Evolutionary conservation across 2,329 filamentous ascomycete species (phyloP).

Genomic region (Fusarium guadeloupense): DNA sequence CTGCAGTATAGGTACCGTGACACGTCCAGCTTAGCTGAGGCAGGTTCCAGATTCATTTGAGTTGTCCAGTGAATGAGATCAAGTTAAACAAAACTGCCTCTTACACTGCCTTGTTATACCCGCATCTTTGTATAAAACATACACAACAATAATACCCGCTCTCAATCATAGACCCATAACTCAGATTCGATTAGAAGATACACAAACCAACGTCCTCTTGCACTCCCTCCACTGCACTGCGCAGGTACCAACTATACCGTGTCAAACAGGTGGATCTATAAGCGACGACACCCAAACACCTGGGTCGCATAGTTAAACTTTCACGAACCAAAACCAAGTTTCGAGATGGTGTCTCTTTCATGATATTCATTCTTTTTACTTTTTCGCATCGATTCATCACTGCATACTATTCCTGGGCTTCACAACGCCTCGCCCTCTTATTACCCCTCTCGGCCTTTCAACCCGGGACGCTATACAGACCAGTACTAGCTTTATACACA

Average conservation of each 20-base stretch:
- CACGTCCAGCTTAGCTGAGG: slow-evolving; percentile 1
- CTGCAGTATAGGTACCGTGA: slow-evolving; percentile 29
- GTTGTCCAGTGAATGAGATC: slow-evolving; percentile 35
- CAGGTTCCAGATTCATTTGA: too few relatives aligned
- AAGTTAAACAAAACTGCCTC: slow-evolving; percentile 20
- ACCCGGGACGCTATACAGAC: slow-evolving; percentile 3
- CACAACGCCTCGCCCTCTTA: neutral
- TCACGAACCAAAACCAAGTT: neutral
- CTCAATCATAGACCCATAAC: neutral
- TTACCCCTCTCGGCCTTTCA: slow-evolving; percentile 28
- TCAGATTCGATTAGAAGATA: neutral
- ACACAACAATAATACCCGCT: neutral
- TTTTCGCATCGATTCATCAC: neutral
- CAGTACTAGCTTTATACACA: slow-evolving; percentile 9
- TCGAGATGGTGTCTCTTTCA: slow-evolving; percentile 23
- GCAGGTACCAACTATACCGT: slow-evolving; percentile 16
- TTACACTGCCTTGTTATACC: slow-evolving; percentile 12
- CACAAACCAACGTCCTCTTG: neutral
- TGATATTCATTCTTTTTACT: slow-evolving; percentile 10
- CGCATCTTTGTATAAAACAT: neutral
- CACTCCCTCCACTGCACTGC: slow-evolving; percentile 1
- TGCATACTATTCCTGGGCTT: neutral
- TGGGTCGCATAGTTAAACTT: slow-evolving; percentile 10
- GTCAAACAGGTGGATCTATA: slow-evolving; percentile 31
- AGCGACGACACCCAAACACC: slow-evolving; percentile 21